Evolutionary conservation across 352 stramenopile species (phyloP), one percentile per base, ranked within the genome.

Genomic region (Phytophthora pistaciae): DNA sequence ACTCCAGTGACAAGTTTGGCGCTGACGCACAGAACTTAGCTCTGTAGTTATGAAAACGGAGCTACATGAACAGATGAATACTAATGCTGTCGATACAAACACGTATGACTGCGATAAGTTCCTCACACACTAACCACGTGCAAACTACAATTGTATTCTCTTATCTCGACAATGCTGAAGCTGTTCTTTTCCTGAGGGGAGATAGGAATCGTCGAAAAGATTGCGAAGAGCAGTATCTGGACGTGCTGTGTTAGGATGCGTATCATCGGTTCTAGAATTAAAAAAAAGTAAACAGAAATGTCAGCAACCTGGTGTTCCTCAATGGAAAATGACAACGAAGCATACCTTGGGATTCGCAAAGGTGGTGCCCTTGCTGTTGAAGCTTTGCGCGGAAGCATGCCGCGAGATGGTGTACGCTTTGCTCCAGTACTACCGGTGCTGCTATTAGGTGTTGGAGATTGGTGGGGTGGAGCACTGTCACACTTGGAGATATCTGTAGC

Each of bases 201-300:
- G 58, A 60, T 88, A 89, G 16, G 64, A 72, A 36, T 92, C 85
- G 58, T 94, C 81, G 27, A 93, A 84, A 36, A 91, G 69, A 16
- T 91, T 76, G 14, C 79, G 72, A 59, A 86, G 54, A 3, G 68
- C 66, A 14, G 52, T 82, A 20, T 71, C 64, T 16, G 70, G 56
- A 16, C 60, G 62, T 25, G 58, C 56, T 50, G 52, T 71, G 33
- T 60, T 71, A 0, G 66, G 62, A 21, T 73, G 66, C 4, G 18
- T 20, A 3, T 61, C 60, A 11, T 54, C 53, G 3, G 18, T 58
- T 16, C 65, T 74, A 49, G 5, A 5, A 3, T 11, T 11, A 42
- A 13, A 44, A 44, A 18, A 44, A 44, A 5, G 36, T 18, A 42
- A 42, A 40, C 9, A 13, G 13, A 42, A 42, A 16, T 42, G 33